Conservation (phyloP, 164 flowering plant species). For the Vitis vinifera region DNA sequence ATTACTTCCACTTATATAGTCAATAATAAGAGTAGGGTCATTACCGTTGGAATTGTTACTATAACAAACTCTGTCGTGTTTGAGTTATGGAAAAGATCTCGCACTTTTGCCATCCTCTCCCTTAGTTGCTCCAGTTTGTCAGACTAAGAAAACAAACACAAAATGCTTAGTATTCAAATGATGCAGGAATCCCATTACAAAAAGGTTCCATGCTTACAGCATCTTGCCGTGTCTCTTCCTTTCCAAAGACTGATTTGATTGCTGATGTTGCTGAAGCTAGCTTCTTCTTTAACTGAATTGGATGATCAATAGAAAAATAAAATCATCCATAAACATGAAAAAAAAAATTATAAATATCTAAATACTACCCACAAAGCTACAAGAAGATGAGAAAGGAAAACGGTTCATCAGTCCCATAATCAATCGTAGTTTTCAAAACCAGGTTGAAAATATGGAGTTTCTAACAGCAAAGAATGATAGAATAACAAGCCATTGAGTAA, state of each 20-base stretch:
- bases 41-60: constrained; percentile 94
- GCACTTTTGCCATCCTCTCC: constrained; percentile 86
- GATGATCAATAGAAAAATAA: not conserved
- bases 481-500: too few relatives aligned
- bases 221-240: constrained; percentile 51
- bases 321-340: not conserved
- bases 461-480: too few relatives aligned
- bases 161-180: not conserved
- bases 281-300: constrained; percentile 69
- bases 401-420: too few relatives aligned
- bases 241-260: constrained; percentile 80
- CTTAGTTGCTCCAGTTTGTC: constrained; percentile 81
- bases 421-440: too few relatives aligned
- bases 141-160: constrained; percentile 35
- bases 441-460: too few relatives aligned
- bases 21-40: not conserved
- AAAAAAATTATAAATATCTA: too few relatives aligned
- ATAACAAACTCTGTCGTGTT: constrained; percentile 84
- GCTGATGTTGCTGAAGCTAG: constrained; percentile 82
- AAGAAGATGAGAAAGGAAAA: not conserved
- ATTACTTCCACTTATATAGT: not conserved
- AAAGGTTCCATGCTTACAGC: constrained; percentile 56
- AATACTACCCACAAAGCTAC: too few relatives aligned
- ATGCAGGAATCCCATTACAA: not conserved
- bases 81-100: constrained; percentile 78